These are phyloP conservation scores for Zygotorulaspora mrakii DNA, from an alignment of 1,139 yeast species.

Conservation along the genomic window DNA sequence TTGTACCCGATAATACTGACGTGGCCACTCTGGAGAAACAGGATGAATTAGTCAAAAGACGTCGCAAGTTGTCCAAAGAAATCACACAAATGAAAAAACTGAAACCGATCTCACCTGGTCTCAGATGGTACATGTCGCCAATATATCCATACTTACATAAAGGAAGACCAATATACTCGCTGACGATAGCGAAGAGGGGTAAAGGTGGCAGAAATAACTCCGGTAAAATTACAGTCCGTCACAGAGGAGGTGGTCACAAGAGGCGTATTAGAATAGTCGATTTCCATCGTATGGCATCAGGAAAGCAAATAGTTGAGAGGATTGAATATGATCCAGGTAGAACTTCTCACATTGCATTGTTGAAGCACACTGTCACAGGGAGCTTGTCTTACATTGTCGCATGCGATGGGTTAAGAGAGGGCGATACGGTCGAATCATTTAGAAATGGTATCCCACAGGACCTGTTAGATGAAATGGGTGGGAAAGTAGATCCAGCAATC, in stretches of 20 bases:
- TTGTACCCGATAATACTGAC: conserved; percentile 43
- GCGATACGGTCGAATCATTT: conserved; percentile 86
- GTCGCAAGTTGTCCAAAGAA: conserved; percentile 67
- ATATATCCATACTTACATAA: conserved; percentile 81
- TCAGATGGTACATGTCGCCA: conserved; percentile 87
- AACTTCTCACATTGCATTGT: conserved; percentile 86
- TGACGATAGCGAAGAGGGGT: conserved; percentile 70
- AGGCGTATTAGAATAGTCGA: conserved; percentile 83
- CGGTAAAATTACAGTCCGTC: conserved; percentile 87
- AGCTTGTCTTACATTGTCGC: conserved; percentile 79
- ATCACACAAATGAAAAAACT: conserved; percentile 67
- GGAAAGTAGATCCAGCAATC: conserved; percentile 87
- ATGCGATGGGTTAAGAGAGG: conserved; percentile 87
- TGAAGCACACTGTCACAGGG: conserved; percentile 61
- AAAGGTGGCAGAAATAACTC: conserved; percentile 87
- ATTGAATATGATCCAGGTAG: conserved; percentile 97
- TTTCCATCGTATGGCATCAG: conserved; percentile 61
- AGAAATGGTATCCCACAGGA: conserved; percentile 82
- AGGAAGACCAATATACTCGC: conserved; percentile 72
- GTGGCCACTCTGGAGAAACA: conserved; percentile 74
- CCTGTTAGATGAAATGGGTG: conserved; percentile 58
- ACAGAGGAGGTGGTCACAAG: conserved; percentile 96
- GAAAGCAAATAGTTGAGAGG: conserved; percentile 75
- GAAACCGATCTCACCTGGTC: conserved; percentile 82
- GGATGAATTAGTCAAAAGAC: conserved; percentile 68